These are phyloP conservation scores for Fraxinus albicans DNA, from an alignment of 305 asterid species.

Conservation along the genomic window DNA sequence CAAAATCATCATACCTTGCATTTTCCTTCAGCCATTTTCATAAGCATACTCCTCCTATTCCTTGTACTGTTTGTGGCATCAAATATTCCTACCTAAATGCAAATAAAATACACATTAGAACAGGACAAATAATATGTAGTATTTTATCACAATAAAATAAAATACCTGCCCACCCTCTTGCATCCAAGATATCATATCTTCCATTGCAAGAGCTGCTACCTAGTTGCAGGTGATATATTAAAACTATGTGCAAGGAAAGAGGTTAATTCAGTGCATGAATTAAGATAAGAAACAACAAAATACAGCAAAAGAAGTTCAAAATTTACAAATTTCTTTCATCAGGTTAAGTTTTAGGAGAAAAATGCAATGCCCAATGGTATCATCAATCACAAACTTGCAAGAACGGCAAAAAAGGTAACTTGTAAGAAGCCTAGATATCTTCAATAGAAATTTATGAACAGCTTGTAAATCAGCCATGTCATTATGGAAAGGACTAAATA, in stretches of 20 bases:
- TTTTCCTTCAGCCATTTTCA: slow-evolving; percentile 94
- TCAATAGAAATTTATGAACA: neutral
- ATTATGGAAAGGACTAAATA: neutral
- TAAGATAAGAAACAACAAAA: slow-evolving; percentile 19
- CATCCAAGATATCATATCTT: slow-evolving; percentile 99
- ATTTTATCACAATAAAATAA: slow-evolving; percentile 24
- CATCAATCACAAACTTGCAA: neutral
- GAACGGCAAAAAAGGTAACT: neutral
- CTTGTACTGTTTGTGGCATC: slow-evolving; percentile 97
- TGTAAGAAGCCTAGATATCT: neutral
- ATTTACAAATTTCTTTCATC: neutral
- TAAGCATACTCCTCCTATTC: slow-evolving; percentile 90
- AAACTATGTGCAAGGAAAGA: slow-evolving; percentile 66
- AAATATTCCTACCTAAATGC: slow-evolving; percentile 85
- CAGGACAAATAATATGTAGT: slow-evolving; percentile 20
- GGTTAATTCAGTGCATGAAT: slow-evolving; percentile 40
- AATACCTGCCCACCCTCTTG: slow-evolving; percentile 98
- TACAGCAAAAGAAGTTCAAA: slow-evolving; percentile 7
- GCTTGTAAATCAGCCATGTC: neutral
- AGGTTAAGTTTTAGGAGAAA: neutral
- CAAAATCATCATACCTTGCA: slow-evolving; percentile 70
- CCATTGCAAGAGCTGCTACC: slow-evolving; percentile 99
- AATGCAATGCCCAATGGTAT: neutral
- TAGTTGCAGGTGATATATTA: slow-evolving; percentile 76
- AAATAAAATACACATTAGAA: slow-evolving; percentile 25